phyloP scores from a whole-genome alignment of 495 filamentous ascomycete genomes.

The Lasiosphaeria hispida region DNA sequence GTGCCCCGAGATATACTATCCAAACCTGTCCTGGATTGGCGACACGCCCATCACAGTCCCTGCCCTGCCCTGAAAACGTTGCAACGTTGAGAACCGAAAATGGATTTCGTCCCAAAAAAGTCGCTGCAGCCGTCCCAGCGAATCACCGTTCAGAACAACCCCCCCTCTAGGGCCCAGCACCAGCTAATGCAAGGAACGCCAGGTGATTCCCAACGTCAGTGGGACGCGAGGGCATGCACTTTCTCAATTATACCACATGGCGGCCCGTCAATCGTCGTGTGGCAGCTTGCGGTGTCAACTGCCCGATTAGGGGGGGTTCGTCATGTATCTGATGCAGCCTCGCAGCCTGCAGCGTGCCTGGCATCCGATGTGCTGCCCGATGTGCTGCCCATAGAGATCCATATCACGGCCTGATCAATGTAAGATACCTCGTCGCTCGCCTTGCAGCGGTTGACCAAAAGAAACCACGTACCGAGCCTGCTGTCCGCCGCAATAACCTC shows the following conservation, averaged over 20 bases:
- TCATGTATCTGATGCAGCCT: conserved; percentile 12
- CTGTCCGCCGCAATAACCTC: not conserved
- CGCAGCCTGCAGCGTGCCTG: not conserved
- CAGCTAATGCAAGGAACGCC: conserved; percentile 24
- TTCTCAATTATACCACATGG: conserved; percentile 14
- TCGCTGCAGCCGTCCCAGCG: not conserved
- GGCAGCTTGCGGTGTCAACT: conserved; percentile 1
- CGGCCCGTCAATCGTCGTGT: conserved; percentile 9
- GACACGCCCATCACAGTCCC: too few relatives aligned
- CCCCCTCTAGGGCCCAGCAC: not conserved
- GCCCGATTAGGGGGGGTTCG: conserved; percentile 11
- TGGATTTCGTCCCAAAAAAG: not conserved
- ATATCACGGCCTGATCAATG: not conserved
- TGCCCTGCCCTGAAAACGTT: not conserved
- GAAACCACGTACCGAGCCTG: too few relatives aligned
- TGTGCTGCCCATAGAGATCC: not conserved
- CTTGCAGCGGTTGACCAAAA: too few relatives aligned
- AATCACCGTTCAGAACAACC: conserved; percentile 8
- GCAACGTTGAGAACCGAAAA: not conserved
- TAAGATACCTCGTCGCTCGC: not conserved
- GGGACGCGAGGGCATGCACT: not conserved
- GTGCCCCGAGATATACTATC: too few relatives aligned
- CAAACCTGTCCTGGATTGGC: too few relatives aligned
- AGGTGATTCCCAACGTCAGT: conserved; percentile 1
- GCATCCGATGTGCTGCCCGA: not conserved